Evolutionary conservation across 2,329 filamentous ascomycete species (phyloP), one percentile per base, ranked within the genome.

Genomic region (Colletotrichum eremochloae): DNA sequence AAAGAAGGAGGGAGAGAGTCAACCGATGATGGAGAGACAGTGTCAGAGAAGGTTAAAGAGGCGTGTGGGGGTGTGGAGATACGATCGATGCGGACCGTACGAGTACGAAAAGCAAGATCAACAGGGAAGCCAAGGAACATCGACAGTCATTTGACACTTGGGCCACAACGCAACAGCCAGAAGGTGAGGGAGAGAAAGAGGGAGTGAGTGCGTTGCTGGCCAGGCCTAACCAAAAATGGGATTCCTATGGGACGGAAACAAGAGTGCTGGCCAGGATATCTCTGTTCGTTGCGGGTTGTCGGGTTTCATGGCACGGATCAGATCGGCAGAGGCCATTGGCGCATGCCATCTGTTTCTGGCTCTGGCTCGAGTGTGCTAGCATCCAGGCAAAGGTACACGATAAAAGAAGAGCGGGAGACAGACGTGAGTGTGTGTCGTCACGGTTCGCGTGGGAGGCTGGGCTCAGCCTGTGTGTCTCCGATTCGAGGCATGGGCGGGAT

Each of bases 91-190:
- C 61, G 48, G 29, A 29, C 61, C 62, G 67, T 57, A 67, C 70
- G 70, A 73, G 70, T 73, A 73, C 70, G 70, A 73, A 71, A 65
- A 69, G 67, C 70, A 70, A 69, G 60, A 55, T 52, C 31, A 57
- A 62, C 38, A 48, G 42, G 44, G 53, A 38, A 71, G 67, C 55
- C 53, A 72, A 71, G 70, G 48, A 60, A 62, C 50, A n/a, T 70
- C 60, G 67, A 66, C 67, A 66, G 40, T 55, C 53, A 66, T 44
- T 44, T 36, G 62, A 55, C 52, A 66, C 24, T 29, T 52, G 62
- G 62, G 44, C 62, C 62, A 66, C 44, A 11, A 46, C 62, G 60
- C 44, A 11, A 46, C 36, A 42, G 44, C 42, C 53, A 55, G 53
- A 24, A 31, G 46, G 24, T 20, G 29, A 33, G 40, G 50, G 63